A percentile compares a stretch with the other conserved stretches of the same genome.
phyloP scores from a whole-genome alignment of 495 filamentous ascomycete genomes.

The Choiromyces venosus region DNA sequence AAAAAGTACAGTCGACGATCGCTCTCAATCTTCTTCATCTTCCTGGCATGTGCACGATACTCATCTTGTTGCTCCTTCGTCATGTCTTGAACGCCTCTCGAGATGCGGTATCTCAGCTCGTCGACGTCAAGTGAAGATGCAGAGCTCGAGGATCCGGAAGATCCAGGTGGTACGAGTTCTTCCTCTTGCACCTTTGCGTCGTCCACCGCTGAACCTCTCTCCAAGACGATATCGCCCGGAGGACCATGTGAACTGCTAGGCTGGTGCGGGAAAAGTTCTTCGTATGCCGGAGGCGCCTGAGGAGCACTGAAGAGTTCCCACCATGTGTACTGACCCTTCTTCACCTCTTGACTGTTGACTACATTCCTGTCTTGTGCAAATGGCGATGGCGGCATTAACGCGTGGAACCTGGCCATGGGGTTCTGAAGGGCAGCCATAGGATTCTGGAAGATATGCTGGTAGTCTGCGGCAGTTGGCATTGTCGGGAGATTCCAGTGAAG shows the following conservation, averaged over 20 bases:
- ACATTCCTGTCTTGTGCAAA: slow-evolving; percentile 46
- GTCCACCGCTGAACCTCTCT: slow-evolving; percentile 56
- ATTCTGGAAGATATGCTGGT: slow-evolving; percentile 40
- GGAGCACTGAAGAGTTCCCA: slow-evolving; percentile 60
- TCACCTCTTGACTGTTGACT: slow-evolving; percentile 46
- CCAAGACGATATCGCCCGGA: slow-evolving; percentile 50
- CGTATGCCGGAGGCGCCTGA: slow-evolving; percentile 66
- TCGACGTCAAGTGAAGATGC: slow-evolving; percentile 28
- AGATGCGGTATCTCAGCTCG: slow-evolving; percentile 35
- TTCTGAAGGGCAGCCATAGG: slow-evolving; percentile 43
- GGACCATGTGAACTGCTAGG: slow-evolving; percentile 38
- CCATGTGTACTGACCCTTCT: slow-evolving; percentile 58
- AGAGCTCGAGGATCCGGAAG: slow-evolving; percentile 39
- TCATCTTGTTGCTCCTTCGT: slow-evolving; percentile 71
- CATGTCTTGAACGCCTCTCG: slow-evolving; percentile 30
- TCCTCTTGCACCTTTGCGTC: slow-evolving; percentile 48
- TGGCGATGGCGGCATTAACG: slow-evolving; percentile 63
- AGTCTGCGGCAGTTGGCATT: slow-evolving; percentile 53
- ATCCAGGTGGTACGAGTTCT: slow-evolving; percentile 49
- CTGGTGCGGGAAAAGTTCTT: slow-evolving; percentile 67
- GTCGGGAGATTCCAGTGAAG: slow-evolving; percentile 59
- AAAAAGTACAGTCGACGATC: slow-evolving; percentile 79
- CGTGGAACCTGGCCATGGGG: slow-evolving; percentile 71
- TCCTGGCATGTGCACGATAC: slow-evolving; percentile 63
- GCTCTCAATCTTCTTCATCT: slow-evolving; percentile 65